Evolutionary conservation across 495 filamentous ascomycete species (phyloP).

Genomic region (Penicillium salamii): DNA sequence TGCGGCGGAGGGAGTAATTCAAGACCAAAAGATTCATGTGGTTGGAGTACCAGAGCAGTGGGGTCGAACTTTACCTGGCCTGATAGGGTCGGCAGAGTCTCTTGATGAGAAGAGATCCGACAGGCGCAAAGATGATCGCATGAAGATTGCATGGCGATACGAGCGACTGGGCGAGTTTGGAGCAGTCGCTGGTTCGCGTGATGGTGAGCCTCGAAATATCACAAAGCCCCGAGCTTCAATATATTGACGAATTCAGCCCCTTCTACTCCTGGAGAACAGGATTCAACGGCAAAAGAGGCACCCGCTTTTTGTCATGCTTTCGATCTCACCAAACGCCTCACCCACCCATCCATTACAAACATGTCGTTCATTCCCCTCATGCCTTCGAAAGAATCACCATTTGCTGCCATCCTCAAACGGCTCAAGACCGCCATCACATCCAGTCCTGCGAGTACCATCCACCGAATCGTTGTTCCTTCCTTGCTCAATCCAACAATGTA

Average conservation of each 20-base stretch:
- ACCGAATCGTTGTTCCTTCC: constrained; percentile 80
- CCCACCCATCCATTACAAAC: constrained; percentile 51
- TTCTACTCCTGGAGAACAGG: constrained; percentile 23
- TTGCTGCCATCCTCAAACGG: constrained; percentile 59
- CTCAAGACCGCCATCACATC: constrained; percentile 56
- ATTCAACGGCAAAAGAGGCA: constrained; percentile 18
- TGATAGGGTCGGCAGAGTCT: constrained; percentile 52
- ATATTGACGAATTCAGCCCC: constrained; percentile 26
- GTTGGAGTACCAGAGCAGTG: constrained; percentile 76
- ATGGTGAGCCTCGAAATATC: constrained; percentile 27
- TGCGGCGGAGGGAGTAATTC: constrained; percentile 88
- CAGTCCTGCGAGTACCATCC: constrained; percentile 59
- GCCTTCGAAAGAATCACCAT: constrained; percentile 56
- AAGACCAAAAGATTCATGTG: constrained; percentile 85
- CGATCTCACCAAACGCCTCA: constrained; percentile 82
- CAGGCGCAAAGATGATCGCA: constrained; percentile 60
- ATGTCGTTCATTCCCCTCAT: constrained; percentile 57
- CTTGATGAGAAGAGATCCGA: constrained; percentile 39
- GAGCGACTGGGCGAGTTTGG: constrained; percentile 74
- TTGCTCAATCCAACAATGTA: constrained; percentile 84
- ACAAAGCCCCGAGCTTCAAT: constrained; percentile 1
- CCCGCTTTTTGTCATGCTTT: constrained; percentile 80
- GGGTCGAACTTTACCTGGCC: constrained; percentile 76
- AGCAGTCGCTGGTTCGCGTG: constrained; percentile 52
- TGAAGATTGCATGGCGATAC: constrained; percentile 99